Evolutionary conservation across 2,329 filamentous ascomycete species (phyloP), one percentile per base, ranked within the genome.

Genomic region (Microascus cirrosus): DNA sequence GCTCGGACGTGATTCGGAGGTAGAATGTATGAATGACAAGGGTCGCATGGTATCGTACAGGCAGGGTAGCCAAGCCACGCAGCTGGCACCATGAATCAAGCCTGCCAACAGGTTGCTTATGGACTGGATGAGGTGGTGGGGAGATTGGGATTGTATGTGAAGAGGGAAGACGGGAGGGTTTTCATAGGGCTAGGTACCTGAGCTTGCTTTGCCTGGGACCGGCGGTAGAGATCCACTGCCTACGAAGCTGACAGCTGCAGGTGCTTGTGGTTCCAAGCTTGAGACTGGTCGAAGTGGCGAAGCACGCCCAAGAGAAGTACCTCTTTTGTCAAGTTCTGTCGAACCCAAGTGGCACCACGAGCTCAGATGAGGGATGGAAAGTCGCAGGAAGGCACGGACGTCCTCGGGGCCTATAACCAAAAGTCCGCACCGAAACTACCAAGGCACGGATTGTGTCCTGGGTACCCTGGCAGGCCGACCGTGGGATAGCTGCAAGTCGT

Each of bases 191-290:
- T 28, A 52, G 13, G 55, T 56, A 56, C 55, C 55, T 56, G 36
- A 32, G 25, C 55, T 56, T 56, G 36, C 22, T 56, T 56, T 56
- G 35, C 28, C 36, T 56, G 55, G 55, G 20, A 56, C 55, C 39
- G 32, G 45, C 20, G 20, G 15, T 28, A 28, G 42, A 50, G 55
- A 56, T 56, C 39, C 55, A 51, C 55, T 22, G 8, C 20, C 11
- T 32, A 20, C n/a, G 34, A 50, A 48, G 39, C 55, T 42, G 55
- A 56, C 32, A 20, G 42, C 20, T 50, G 28, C 24, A 52, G 28
- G 18, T 4, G 50, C 13, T 32, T 8, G 4, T 32, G 6, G 25
- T 53, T n/a, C 28, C 6, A 53, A n/a, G 10, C 22, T 28, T 32
- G 11, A 20, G 25, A 28, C n/a, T 13, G n/a, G 18, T 24, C 22